phyloP scores from a whole-genome alignment of 768 basidiomycete genomes.

The Hygrocybe punicea region DNA sequence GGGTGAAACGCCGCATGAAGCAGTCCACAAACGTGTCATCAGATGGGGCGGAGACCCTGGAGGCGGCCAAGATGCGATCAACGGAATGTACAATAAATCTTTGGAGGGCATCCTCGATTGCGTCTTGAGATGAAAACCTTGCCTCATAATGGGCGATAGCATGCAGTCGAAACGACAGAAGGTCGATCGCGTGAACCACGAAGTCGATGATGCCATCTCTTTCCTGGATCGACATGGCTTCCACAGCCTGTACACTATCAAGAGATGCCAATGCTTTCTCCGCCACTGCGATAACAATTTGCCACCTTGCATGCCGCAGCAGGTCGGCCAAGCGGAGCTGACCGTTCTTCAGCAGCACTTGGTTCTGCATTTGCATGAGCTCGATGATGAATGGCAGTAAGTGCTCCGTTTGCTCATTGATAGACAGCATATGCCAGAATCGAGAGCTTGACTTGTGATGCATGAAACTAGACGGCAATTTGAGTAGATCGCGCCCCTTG shows the following conservation, averaged over 20 bases:
- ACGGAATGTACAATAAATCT: no score
- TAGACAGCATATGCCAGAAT: conserved; percentile 16
- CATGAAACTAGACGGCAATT: conserved; percentile 1
- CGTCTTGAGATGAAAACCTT: no score
- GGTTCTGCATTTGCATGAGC: conserved; percentile 11
- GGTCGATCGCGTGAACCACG: conserved; percentile 12
- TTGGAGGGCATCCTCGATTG: no score
- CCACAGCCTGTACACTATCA: neutral
- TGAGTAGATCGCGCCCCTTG: neutral
- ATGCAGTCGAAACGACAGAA: conserved; percentile 10
- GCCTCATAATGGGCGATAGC: neutral
- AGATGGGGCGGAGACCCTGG: no score
- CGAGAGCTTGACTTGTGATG: conserved; percentile 6
- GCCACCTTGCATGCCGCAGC: conserved; percentile 12
- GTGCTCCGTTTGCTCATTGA: conserved; percentile 12
- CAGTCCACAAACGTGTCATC: neutral
- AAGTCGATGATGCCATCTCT: conserved; percentile 12
- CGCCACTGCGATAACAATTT: conserved; percentile 10
- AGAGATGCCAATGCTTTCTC: conserved; percentile 8
- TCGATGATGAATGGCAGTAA: conserved; percentile 15
- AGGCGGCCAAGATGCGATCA: no score
- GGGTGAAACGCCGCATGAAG: conserved; percentile 10
- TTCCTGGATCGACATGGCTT: conserved; percentile 1
- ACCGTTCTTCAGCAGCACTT: conserved; percentile 14
- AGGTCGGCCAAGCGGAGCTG: conserved; percentile 7